phyloP scores from a whole-genome alignment of 441 rosid genomes.

The Populus trichocarpa region DNA sequence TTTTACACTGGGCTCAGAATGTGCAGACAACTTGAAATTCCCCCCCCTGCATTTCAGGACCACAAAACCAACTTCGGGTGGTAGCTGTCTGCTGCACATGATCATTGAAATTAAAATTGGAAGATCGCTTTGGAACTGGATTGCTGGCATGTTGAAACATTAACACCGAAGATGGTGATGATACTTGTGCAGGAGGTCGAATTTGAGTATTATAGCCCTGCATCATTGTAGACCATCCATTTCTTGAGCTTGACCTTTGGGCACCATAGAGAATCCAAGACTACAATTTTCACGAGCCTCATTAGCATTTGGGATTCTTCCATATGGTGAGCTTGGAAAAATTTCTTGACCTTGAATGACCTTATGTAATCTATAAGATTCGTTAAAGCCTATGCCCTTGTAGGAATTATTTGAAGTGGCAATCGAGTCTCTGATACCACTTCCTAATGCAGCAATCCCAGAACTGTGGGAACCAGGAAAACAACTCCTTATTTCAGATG shows the following conservation, averaged over 20 bases:
- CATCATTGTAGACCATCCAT: slow-evolving; percentile 47
- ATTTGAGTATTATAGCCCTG: slow-evolving; percentile 37
- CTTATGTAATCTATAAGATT: slow-evolving; percentile 66
- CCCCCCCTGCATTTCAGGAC: slow-evolving; percentile 21
- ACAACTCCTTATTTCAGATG: slow-evolving; percentile 36
- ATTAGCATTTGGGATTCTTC: slow-evolving; percentile 20
- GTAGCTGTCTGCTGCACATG: slow-evolving; percentile 19
- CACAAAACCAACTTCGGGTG: slow-evolving; percentile 11
- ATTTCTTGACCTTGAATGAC: slow-evolving; percentile 61
- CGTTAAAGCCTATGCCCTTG: slow-evolving; percentile 55
- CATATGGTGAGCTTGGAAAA: slow-evolving; percentile 32
- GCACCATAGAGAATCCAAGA: slow-evolving; percentile 37
- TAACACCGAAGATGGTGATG: slow-evolving; percentile 82
- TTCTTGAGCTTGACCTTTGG: slow-evolving; percentile 42
- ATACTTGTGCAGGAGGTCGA: slow-evolving; percentile 38
- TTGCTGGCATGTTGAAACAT: slow-evolving; percentile 53
- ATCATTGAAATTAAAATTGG: slow-evolving; percentile 17
- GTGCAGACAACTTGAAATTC: slow-evolving; percentile 17
- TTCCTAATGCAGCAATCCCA: slow-evolving; percentile 26
- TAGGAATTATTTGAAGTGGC: slow-evolving; percentile 26
- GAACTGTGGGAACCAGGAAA: slow-evolving; percentile 34
- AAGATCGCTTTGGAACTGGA: slow-evolving; percentile 19
- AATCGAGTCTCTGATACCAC: slow-evolving; percentile 25
- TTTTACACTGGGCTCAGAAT: not conserved
- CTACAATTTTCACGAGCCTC: slow-evolving; percentile 39